Percentiles rank a stretch among this genome's conserved stretches.
Evolutionary conservation across 1,139 yeast species (phyloP).

Genomic region (Yamadazyma epiphylla): DNA sequence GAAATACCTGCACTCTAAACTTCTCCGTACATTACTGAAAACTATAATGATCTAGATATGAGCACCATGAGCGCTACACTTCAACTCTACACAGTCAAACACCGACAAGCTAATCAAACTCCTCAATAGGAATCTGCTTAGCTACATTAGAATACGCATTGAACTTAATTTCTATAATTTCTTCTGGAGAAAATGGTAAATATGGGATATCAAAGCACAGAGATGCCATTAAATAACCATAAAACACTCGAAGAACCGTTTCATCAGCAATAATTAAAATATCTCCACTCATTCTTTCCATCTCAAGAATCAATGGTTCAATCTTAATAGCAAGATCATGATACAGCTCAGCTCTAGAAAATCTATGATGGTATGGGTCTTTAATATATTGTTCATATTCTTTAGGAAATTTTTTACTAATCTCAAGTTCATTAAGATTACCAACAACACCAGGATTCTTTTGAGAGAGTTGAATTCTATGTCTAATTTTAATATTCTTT

Average conservation of each 20-base stretch:
- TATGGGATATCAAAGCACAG: constrained; percentile 82
- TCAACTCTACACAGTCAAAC: not conserved
- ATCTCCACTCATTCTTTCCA: constrained; percentile 89
- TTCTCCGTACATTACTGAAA: too few relatives aligned
- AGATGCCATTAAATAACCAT: constrained; percentile 92
- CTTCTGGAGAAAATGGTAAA: constrained; percentile 72
- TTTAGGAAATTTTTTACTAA: constrained; percentile 56
- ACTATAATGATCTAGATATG: too few relatives aligned
- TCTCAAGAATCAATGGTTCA: constrained; percentile 88
- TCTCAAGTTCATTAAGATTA: constrained; percentile 57
- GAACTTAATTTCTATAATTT: constrained; percentile 81
- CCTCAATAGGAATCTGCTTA: constrained; percentile 36
- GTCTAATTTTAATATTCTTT: constrained; percentile 58
- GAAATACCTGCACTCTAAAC: too few relatives aligned
- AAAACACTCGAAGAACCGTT: constrained; percentile 79
- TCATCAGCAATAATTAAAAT: constrained; percentile 91
- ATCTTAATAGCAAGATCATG: constrained; percentile 93
- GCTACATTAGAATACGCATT: constrained; percentile 84
- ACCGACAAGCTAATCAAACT: constrained; percentile 10
- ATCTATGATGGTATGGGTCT: constrained; percentile 92
- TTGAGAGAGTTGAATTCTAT: constrained; percentile 81
- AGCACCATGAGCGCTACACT: too few relatives aligned
- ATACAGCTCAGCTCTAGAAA: constrained; percentile 88
- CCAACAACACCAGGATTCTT: constrained; percentile 90
- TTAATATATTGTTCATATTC: constrained; percentile 62